Evolutionary conservation across 2,329 filamentous ascomycete genomes (phyloP), one percentile per base, ranked within the genome.

Genomic region (Atkinsonella texensis): DNA sequence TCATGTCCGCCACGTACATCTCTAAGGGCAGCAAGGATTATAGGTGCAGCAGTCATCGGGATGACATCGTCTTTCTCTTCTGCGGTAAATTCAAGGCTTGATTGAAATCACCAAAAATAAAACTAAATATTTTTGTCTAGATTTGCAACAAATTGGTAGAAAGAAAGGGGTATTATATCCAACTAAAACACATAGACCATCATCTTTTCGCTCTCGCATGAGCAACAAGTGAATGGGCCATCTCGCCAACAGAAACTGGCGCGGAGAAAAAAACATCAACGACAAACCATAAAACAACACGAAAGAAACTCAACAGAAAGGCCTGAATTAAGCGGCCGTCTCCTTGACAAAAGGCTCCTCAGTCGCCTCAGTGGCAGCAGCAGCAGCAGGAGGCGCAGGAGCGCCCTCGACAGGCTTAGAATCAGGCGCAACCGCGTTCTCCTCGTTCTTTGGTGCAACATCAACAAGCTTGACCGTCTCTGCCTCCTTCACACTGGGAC

Each of bases 401-500:
- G 18, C n/a, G 40, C 46, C 15, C 15, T 52, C 46, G 2, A 13
- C 52, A 17, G 42, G 41, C 15, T 51, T 40, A 18, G 47, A 10
- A 32, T 53, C 45, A 11, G 42, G 8, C 20, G 52, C 52, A 38
- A 53, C 45, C 33, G 51, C 46, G 17, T 58, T 51, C 38, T 50
- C 41, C 15, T 51, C 51, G 9, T 54, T 38, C 18, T 42, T 54
- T 40, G 46, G n/a, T 35, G 20, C 43, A 13, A 20, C 47, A 6
- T 61, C 59, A 7, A 54, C 57, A 20, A 70, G 55, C 32, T 58
- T 48, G 28, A 71, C 61, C 2, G 63, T 60, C 38, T 63, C 52
- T 11, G 65, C 68, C 31, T 69, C 64, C 58, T 67, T 70, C 51
- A 72, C 68, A 41, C 62, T 67, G 13, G 63, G 60, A 47, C 80